phyloP scores from a whole-genome alignment of 176 grass and related monocot genomes.

The Oryza nivara region DNA sequence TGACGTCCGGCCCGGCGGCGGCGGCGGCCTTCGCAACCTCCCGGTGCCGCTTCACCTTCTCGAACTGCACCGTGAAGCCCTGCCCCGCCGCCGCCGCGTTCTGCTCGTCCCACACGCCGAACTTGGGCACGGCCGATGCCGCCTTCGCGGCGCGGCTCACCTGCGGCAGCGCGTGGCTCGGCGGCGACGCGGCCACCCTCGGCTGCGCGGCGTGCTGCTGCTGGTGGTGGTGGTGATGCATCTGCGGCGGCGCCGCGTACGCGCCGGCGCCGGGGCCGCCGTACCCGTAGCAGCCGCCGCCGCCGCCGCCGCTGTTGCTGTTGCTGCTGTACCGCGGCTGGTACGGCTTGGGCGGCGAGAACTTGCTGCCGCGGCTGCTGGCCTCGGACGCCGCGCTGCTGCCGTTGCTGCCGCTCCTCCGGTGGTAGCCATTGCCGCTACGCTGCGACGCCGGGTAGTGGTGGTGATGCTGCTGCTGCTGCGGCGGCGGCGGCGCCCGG shows the following conservation, averaged over 20 bases:
- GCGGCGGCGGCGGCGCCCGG: neutral
- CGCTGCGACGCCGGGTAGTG: conserved; percentile 3
- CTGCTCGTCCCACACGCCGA: conserved; percentile 76
- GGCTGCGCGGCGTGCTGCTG: conserved; percentile 14
- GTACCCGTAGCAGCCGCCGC: neutral
- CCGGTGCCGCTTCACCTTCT: conserved; percentile 70
- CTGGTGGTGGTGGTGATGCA: neutral
- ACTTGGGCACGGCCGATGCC: conserved; percentile 56
- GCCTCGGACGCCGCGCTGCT: conserved; percentile 44
- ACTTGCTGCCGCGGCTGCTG: conserved; percentile 59
- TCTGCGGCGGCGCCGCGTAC: neutral
- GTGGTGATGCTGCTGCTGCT: conserved; percentile 16
- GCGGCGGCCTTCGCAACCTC: conserved; percentile 44
- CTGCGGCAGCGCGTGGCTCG: neutral
- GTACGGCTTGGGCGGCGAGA: conserved; percentile 56
- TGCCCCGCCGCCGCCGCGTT: conserved; percentile 52
- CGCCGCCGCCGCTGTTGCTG: neutral
- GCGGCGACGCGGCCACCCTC: conserved; percentile 35
- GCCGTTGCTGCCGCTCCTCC: conserved; percentile 47
- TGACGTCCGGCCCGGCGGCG: conserved; percentile 31
- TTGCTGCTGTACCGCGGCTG: conserved; percentile 42
- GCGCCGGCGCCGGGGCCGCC: neutral
- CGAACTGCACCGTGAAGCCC: conserved; percentile 85
- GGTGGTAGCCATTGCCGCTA: conserved; percentile 25
- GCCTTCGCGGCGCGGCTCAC: conserved; percentile 39